These are phyloP conservation scores for Eutypella sp. DNA, from an alignment of 2,329 filamentous ascomycete genomes.

Conservation along the genomic window DNA sequence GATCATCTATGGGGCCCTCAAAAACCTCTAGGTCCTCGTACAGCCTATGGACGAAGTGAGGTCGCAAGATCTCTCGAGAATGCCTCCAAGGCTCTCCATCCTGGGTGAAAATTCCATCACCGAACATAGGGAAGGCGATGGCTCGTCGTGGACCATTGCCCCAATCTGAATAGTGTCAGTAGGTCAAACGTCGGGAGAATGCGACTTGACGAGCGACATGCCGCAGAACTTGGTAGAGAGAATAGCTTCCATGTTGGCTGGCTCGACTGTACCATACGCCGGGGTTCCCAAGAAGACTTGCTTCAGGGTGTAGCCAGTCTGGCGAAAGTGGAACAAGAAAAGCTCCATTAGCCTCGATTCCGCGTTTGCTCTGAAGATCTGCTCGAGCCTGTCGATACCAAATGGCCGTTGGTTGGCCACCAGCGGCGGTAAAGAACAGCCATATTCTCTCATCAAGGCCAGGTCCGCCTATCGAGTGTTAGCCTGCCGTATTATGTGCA, in stretches of 20 bases:
- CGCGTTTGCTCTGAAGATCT: slow-evolving; percentile 12
- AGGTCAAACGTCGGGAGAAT: background rate
- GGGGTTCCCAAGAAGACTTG: slow-evolving; percentile 10
- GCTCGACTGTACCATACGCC: slow-evolving; percentile 18
- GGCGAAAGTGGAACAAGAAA: slow-evolving; percentile 12
- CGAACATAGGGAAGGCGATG: slow-evolving; percentile 27
- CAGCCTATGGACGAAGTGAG: slow-evolving; percentile 23
- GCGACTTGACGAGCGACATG: background rate
- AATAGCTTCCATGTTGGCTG: slow-evolving; percentile 17
- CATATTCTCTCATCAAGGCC: slow-evolving; percentile 3
- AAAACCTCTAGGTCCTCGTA: slow-evolving; percentile 18
- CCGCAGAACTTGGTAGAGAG: slow-evolving; percentile 16
- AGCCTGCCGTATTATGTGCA: background rate
- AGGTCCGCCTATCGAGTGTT: background rate
- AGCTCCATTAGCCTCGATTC: slow-evolving; percentile 12
- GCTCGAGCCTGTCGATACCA: slow-evolving; percentile 12
- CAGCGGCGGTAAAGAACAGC: slow-evolving; percentile 9
- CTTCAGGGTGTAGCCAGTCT: slow-evolving; percentile 13
- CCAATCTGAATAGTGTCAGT: slow-evolving; percentile 13
- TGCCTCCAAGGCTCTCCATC: slow-evolving; percentile 29
- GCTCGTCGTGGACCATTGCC: slow-evolving; percentile 18
- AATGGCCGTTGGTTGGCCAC: slow-evolving; percentile 11
- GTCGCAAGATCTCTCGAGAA: slow-evolving; percentile 28
- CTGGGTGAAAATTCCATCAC: slow-evolving; percentile 32
- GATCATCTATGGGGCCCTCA: slow-evolving; percentile 14